Base-by-base conservation (phyloP, 23 red algal genomes). In the Gracilariopsis chorda region DNA sequence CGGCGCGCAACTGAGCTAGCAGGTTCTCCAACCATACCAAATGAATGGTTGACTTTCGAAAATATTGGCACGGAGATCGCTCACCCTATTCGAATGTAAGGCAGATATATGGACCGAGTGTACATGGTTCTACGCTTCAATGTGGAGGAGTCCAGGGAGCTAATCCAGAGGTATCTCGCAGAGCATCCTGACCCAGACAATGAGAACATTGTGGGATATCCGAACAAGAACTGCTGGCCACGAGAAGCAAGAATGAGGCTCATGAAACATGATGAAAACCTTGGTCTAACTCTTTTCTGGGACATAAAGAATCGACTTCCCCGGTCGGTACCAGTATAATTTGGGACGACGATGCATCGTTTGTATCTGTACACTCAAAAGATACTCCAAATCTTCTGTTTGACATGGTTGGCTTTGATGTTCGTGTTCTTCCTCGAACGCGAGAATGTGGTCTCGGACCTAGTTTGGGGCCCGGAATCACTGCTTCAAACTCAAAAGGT, bases 361-460 rank as follows among this genome's bases (percentile, higher is more conserved):
- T 98, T 77, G 95, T 98, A 25, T 94, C 90, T 75, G 95, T 98
- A 1, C 94, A 98, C 65, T 94, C 91, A 23, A 60, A 56, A 56
- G 80, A 89, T 35, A 99, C 96, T 75, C 97, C 97, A 0, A 95
- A 95, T 53, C 68, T 99, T 51, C 83, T 95, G 0, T 99, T 94
- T 81, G 97, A 99, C 55, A 96, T 99, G 97, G 71, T 62, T 8
- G 97, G 97, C n/a, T 99, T 94, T 79, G 97, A 99, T 36, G 90
- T 95, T 33, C 93, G 97, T 37, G 90, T 99, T 14, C 41, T 95
- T 47, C 87, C 93, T 42, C 80, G 80, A 81, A 25, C 57, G 39
- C 82, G 87, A 16, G 87, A 85, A 37, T 77, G 41, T 33, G 72
- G 78, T 20, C 76, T 77, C 29, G 84, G 57, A 35, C 42, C 72